Percentiles rank a stretch among this genome's conserved stretches.
Conservation (phyloP, 2,329 filamentous ascomycete species). For the Xylaria sp. region DNA sequence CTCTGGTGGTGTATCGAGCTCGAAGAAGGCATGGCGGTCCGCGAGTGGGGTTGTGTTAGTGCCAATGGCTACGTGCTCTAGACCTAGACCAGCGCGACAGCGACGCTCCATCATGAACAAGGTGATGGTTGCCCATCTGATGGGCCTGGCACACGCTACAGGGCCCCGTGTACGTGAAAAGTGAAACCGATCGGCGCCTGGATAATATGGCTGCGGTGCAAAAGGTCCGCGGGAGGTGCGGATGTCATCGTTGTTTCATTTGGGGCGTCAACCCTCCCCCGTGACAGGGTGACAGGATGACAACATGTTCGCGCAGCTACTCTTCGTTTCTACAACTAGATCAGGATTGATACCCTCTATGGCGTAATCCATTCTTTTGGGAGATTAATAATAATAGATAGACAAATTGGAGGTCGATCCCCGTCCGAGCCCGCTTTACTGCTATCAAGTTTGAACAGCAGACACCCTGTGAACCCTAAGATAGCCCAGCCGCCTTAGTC, state of each 20-base stretch:
- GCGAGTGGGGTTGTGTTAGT: conserved; percentile 75
- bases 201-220: conserved; percentile 7
- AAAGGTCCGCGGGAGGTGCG: conserved; percentile 7
- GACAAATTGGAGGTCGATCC: conserved; percentile 24
- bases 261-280: conserved; percentile 4
- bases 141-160: not conserved
- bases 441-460: not conserved
- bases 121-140: conserved; percentile 2
- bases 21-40: conserved; percentile 80
- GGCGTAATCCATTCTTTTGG: conserved; percentile 20
- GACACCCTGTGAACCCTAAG: too few species aligned
- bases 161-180: conserved; percentile 1
- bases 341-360: conserved; percentile 26
- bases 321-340: conserved; percentile 16
- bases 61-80: conserved; percentile 68
- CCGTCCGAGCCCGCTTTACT: conserved; percentile 3
- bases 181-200: conserved; percentile 10
- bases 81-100: conserved; percentile 15
- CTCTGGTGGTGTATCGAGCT: conserved; percentile 98
- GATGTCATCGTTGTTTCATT: conserved; percentile 17
- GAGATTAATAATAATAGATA: conserved; percentile 24
- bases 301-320: conserved; percentile 8
- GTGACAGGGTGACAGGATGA: too few species aligned
- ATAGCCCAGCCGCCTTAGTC: conserved; percentile 4
- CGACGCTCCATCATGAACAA: not conserved